Percentiles rank a stretch among this genome's conserved stretches.
phyloP scores from a whole-genome alignment of 495 filamentous ascomycete genomes.

The Astrocystis sublimbata region DNA sequence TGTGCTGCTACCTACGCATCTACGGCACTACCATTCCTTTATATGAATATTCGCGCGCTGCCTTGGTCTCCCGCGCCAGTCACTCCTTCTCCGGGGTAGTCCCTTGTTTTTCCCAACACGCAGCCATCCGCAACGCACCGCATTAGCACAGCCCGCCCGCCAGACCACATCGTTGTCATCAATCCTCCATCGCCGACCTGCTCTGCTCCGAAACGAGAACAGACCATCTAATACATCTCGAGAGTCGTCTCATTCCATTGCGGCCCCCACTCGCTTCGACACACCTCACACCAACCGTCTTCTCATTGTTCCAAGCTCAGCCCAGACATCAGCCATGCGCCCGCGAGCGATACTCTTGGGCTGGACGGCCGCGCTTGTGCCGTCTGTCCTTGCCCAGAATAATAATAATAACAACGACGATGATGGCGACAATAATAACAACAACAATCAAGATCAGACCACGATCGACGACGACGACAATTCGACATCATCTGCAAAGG shows the following conservation, averaged over 20 bases:
- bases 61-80: background rate
- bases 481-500: conserved; percentile 20
- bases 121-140: background rate
- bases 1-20: background rate
- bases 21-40: too few relatives aligned
- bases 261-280: background rate
- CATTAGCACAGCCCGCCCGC: background rate
- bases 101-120: background rate
- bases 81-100: conserved; percentile 10
- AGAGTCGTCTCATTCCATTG: background rate
- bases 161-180: background rate
- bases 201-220: background rate
- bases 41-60: conserved; percentile 1
- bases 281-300: background rate
- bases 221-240: background rate
- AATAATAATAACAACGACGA: conserved; percentile 15
- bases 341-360: conserved; percentile 11
- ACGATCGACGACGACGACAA: conserved; percentile 17
- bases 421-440: conserved; percentile 12
- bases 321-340: conserved; percentile 12
- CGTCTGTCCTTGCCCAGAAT: conserved; percentile 28
- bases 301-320: background rate
- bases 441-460: background rate
- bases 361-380: conserved; percentile 24
- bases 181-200: background rate